phyloP scores from a whole-genome alignment of 495 filamentous ascomycete species.

The Hypomontagnella monticulosa region DNA sequence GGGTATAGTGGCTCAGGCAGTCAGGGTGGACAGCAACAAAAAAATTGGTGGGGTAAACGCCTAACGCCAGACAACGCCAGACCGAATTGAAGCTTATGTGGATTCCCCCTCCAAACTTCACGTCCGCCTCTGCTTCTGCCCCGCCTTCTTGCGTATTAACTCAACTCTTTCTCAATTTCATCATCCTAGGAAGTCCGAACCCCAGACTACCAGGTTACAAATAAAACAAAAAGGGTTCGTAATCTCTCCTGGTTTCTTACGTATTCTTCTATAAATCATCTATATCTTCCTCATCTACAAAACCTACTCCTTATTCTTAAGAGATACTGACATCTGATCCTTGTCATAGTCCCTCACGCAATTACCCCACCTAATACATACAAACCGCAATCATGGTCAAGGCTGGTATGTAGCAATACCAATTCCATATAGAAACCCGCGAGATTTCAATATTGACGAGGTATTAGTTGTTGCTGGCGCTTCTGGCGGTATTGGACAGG shows the following conservation, averaged over 20 bases:
- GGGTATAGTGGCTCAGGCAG: too few species aligned
- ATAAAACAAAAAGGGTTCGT: constrained; percentile 35
- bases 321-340: constrained; percentile 12
- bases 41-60: constrained; percentile 26
- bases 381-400: constrained; percentile 78
- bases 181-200: constrained; percentile 23
- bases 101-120: constrained; percentile 11
- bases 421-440: background rate
- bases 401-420: constrained; percentile 68
- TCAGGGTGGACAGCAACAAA: background rate
- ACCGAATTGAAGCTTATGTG: constrained; percentile 34
- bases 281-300: background rate
- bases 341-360: constrained; percentile 25
- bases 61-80: constrained; percentile 8
- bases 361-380: constrained; percentile 38
- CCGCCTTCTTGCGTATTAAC: constrained; percentile 37
- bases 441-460: constrained; percentile 44
- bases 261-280: constrained; percentile 22
- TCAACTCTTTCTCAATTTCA: constrained; percentile 35
- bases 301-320: background rate
- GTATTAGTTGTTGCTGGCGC: constrained; percentile 88
- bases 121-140: constrained; percentile 29
- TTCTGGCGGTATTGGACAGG: constrained; percentile 98
- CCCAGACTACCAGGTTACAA: constrained; percentile 1
- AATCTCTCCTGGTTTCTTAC: constrained; percentile 39